Conservation (phyloP, 2,329 filamentous ascomycete species). For the Chaetomium globosum region DNA sequence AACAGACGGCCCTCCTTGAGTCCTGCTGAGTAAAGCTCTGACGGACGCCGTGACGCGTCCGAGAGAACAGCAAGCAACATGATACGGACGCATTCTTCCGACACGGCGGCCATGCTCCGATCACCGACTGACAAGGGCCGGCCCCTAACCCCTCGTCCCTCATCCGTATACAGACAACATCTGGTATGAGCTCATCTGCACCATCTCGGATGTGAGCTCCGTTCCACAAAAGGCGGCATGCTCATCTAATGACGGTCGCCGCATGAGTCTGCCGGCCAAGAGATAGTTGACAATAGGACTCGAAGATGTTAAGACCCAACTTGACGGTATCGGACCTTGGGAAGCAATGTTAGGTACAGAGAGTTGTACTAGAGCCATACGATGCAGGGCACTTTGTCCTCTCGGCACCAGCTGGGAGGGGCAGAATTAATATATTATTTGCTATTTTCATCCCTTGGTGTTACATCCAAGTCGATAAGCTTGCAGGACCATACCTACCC, state of each 20-base stretch:
- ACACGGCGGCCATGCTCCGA: neutral
- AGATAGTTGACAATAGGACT: too few relatives aligned
- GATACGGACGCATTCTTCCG: neutral
- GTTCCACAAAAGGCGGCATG: too few relatives aligned
- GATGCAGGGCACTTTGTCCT: neutral
- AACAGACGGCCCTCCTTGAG: too few relatives aligned
- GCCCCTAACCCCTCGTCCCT: too few relatives aligned
- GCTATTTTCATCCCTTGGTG: neutral
- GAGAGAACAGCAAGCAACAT: neutral
- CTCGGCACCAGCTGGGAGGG: neutral
- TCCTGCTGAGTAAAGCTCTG: neutral
- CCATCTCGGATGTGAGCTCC: too few relatives aligned
- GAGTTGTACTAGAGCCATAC: neutral
- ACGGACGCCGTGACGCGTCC: neutral
- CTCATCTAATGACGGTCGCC: too few relatives aligned
- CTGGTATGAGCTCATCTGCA: too few relatives aligned
- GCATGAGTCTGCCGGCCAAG: too few relatives aligned
- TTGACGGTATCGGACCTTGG: neutral
- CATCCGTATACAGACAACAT: too few relatives aligned
- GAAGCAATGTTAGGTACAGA: too few relatives aligned
- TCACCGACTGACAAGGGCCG: too few relatives aligned
- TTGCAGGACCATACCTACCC: neutral
- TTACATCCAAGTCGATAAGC: neutral
- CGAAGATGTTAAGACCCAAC: too few relatives aligned
- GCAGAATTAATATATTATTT: neutral